Evolutionary conservation across 2,329 filamentous ascomycete genomes (phyloP).

Genomic region (Scolecobasidium constrictum): DNA sequence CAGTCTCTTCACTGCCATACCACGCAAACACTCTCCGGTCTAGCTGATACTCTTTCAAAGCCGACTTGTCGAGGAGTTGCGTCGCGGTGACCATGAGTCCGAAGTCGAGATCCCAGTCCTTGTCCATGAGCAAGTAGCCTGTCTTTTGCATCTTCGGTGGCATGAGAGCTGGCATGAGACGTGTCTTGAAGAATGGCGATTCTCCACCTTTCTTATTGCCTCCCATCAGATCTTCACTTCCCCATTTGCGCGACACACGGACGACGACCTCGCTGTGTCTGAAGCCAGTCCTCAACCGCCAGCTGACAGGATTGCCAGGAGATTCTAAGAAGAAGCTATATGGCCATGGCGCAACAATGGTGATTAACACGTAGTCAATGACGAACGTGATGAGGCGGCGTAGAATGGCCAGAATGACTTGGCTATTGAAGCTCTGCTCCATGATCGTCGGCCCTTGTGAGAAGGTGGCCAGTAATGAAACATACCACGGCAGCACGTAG

Average conservation of each 20-base stretch:
- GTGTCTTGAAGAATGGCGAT: slow-evolving; percentile 46
- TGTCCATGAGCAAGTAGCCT: slow-evolving; percentile 76
- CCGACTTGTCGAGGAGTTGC: slow-evolving; percentile 53
- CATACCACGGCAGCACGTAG: slow-evolving; percentile 62
- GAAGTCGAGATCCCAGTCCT: slow-evolving; percentile 83
- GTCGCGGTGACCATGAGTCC: slow-evolving; percentile 66
- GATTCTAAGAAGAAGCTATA: slow-evolving; percentile 46
- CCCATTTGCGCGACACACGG: slow-evolving; percentile 65
- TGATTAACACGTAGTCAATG: slow-evolving; percentile 54
- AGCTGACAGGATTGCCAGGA: slow-evolving; percentile 54
- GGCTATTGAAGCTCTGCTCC: slow-evolving; percentile 40
- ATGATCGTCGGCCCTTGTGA: slow-evolving; percentile 49
- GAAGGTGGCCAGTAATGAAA: slow-evolving; percentile 44
- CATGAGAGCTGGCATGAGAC: slow-evolving; percentile 58
- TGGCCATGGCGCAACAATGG: slow-evolving; percentile 35
- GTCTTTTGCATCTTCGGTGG: slow-evolving; percentile 65
- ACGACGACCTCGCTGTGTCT: slow-evolving; percentile 71
- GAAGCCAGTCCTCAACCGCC: slow-evolving; percentile 69
- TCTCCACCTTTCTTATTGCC: slow-evolving; percentile 43
- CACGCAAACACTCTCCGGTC: slow-evolving; percentile 57
- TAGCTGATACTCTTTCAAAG: slow-evolving; percentile 53
- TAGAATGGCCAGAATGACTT: slow-evolving; percentile 46
- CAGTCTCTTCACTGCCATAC: slow-evolving; percentile 25
- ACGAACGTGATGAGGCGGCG: slow-evolving; percentile 55
- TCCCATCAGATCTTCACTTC: slow-evolving; percentile 42